Conservation (phyloP, 208 protist genomes). For the Leishmania tropica region DNA sequence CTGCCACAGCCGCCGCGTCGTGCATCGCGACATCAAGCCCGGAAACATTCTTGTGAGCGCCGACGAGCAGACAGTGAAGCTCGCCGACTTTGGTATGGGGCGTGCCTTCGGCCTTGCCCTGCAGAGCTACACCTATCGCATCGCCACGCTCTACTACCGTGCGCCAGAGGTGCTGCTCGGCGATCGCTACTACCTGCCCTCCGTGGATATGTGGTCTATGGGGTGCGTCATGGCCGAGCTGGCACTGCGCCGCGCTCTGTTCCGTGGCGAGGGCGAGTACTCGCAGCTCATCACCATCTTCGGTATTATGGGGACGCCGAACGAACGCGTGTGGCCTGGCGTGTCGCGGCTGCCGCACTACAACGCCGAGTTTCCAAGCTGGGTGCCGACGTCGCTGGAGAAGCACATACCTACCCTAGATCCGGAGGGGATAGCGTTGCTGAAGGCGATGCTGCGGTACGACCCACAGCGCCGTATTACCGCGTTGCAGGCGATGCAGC, state of each 20-base stretch:
- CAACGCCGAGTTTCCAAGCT: conserved; percentile 70
- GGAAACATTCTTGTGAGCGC: conserved; percentile 87
- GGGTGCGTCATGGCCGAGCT: conserved; percentile 97
- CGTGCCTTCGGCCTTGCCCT: conserved; percentile 82
- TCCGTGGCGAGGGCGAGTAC: conserved; percentile 87
- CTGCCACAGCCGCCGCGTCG: conserved; percentile 86
- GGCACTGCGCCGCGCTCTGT: conserved; percentile 72
- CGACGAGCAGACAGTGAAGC: conserved; percentile 78
- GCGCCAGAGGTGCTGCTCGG: conserved; percentile 94
- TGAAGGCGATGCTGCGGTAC: conserved; percentile 68
- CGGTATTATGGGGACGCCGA: conserved; percentile 94
- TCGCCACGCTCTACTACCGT: conserved; percentile 95
- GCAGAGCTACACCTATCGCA: conserved; percentile 89
- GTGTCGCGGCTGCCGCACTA: conserved; percentile 73
- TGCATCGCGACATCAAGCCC: conserved; percentile 93
- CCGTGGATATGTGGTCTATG: conserved; percentile 95
- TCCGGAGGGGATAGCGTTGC: conserved; percentile 61
- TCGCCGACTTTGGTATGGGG: conserved; percentile 93
- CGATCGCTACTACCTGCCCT: conserved; percentile 78
- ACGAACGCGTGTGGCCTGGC: conserved; percentile 70
- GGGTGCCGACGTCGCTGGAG: conserved; percentile 41
- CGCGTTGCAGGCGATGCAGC: conserved; percentile 70
- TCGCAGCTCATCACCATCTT: conserved; percentile 94
- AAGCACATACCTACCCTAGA: conserved; percentile 60
- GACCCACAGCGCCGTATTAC: conserved; percentile 70